phyloP scores from a whole-genome alignment of 805 yeast genomes.

The Candida ovalis region DNA sequence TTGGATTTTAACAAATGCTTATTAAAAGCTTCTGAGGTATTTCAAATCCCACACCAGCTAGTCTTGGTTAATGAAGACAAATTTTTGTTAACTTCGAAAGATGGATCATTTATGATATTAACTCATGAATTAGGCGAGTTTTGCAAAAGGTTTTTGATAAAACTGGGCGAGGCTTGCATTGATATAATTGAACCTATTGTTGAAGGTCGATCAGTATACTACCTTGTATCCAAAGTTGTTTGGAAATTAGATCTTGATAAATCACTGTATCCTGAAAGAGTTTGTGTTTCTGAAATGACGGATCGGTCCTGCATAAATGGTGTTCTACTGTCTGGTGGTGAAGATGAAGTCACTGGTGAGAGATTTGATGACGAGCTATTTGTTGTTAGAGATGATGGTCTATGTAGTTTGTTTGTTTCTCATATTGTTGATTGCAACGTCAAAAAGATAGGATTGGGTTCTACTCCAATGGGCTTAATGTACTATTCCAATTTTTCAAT shows the following conservation, averaged over 20 bases:
- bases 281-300: constrained; percentile 23
- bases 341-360: constrained; percentile 3
- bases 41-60: constrained; percentile 12
- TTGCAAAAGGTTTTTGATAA: not conserved
- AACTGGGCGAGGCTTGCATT: constrained; percentile 20
- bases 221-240: constrained; percentile 20
- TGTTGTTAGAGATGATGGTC: constrained; percentile 33
- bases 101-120: constrained; percentile 17
- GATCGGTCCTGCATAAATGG: constrained; percentile 19
- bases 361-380: constrained; percentile 18
- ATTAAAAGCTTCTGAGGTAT: not conserved
- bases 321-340: constrained; percentile 7
- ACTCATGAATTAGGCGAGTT: not conserved
- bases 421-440: constrained; percentile 13
- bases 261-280: constrained; percentile 25
- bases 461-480: constrained; percentile 25
- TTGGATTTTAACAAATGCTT: constrained; percentile 4
- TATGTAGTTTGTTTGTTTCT: constrained; percentile 23
- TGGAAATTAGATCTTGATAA: constrained; percentile 26
- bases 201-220: constrained; percentile 3
- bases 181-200: constrained; percentile 10
- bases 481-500: constrained; percentile 22
- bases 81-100: constrained; percentile 21
- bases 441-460: constrained; percentile 23
- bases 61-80: constrained; percentile 1